Evolutionary conservation across 2,329 filamentous ascomycete species (phyloP).

Genomic region (Trichoderma brevicompactum): DNA sequence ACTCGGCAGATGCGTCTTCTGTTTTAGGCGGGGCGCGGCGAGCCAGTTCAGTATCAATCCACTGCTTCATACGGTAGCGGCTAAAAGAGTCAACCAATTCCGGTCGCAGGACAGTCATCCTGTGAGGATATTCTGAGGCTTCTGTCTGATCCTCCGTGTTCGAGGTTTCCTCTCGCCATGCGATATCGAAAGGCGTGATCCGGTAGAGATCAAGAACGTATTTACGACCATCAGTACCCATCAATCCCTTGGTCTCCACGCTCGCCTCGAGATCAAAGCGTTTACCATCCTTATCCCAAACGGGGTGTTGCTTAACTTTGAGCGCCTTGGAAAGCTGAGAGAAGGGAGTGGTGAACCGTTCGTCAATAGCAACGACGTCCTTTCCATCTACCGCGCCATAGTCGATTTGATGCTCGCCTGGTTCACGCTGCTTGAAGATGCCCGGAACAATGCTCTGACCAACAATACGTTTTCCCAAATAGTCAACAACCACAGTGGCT

Average conservation of each 20-base stretch:
- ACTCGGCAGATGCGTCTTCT: conserved; percentile 42
- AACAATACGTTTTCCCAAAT: conserved; percentile 94
- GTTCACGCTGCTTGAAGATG: conserved; percentile 98
- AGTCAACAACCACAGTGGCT: conserved; percentile 94
- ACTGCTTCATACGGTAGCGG: conserved; percentile 85
- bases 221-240: conserved; percentile 94
- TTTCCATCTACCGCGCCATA: conserved; percentile 98
- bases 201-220: conserved; percentile 98
- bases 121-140: conserved; percentile 76
- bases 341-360: conserved; percentile 82
- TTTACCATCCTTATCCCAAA: conserved; percentile 96
- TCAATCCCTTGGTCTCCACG: conserved; percentile 96
- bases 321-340: conserved; percentile 89
- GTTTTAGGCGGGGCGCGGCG: conserved; percentile 53
- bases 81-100: conserved; percentile 89
- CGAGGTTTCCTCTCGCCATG: conserved; percentile 81
- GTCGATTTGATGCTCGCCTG: conserved; percentile 97
- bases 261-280: conserved; percentile 91
- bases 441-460: conserved; percentile 98
- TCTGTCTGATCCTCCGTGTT: conserved; percentile 49
- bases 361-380: conserved; percentile 88
- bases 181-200: conserved; percentile 86
- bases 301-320: conserved; percentile 89
- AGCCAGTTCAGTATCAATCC: conserved; percentile 78
- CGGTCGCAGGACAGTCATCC: conserved; percentile 90